phyloP scores from a whole-genome alignment of 495 filamentous ascomycete species.

The Penicillium paradoxum region DNA sequence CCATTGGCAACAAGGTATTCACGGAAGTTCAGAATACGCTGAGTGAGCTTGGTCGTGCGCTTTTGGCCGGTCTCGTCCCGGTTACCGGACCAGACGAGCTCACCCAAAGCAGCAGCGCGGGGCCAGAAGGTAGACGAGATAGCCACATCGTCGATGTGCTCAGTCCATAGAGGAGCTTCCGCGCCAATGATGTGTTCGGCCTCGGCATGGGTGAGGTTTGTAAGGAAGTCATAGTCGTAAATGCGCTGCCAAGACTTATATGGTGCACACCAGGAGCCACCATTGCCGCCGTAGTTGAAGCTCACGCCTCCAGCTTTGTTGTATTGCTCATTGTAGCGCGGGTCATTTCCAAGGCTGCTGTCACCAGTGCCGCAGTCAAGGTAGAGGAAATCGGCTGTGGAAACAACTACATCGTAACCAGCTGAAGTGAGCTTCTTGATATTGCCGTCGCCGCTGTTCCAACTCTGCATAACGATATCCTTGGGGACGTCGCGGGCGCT shows the following conservation, averaged over 20 bases:
- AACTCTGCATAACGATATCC: constrained; percentile 50
- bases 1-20: constrained; percentile 54
- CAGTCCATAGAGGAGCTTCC: constrained; percentile 49
- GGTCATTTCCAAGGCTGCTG: constrained; percentile 51
- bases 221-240: constrained; percentile 56
- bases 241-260: constrained; percentile 61
- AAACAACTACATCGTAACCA: constrained; percentile 53
- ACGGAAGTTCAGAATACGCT: constrained; percentile 54
- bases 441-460: constrained; percentile 50
- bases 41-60: constrained; percentile 48
- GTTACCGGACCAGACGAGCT: constrained; percentile 53
- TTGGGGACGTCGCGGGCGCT: constrained; percentile 43
- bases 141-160: constrained; percentile 51
- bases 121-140: constrained; percentile 50
- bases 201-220: constrained; percentile 41
- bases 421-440: constrained; percentile 47
- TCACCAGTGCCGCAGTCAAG: constrained; percentile 54
- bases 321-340: constrained; percentile 45
- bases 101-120: constrained; percentile 50
- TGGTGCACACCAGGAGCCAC: constrained; percentile 54
- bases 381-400: constrained; percentile 51
- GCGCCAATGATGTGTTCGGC: constrained; percentile 46
- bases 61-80: constrained; percentile 42
- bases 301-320: constrained; percentile 43
- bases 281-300: constrained; percentile 51